These are phyloP conservation scores for Nemania sp. DNA, from an alignment of 2,329 filamentous ascomycete species.

Conservation along the genomic window DNA sequence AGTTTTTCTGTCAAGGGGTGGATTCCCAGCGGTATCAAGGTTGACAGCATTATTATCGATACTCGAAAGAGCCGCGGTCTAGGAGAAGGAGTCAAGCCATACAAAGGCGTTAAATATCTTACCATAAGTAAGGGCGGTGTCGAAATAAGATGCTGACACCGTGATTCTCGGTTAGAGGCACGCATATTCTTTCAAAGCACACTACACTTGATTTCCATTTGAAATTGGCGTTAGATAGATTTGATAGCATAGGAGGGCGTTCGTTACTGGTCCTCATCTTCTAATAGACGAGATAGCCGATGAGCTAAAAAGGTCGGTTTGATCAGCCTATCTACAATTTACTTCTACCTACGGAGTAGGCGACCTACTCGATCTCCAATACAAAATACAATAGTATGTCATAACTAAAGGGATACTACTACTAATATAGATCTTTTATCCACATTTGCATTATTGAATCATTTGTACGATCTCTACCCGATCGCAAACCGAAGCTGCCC, in stretches of 20 bases:
- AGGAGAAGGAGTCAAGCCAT: slow-evolving; percentile 86
- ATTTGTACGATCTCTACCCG: no score
- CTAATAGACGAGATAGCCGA: not conserved
- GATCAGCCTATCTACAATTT: not conserved
- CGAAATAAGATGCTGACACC: slow-evolving; percentile 61
- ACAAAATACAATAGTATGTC: not conserved
- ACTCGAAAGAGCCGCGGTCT: slow-evolving; percentile 82
- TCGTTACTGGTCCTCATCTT: not conserved
- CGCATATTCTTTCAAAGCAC: slow-evolving; percentile 1
- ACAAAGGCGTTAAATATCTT: slow-evolving; percentile 97
- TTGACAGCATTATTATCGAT: slow-evolving; percentile 70
- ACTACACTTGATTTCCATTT: slow-evolving; percentile 23
- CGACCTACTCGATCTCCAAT: not conserved
- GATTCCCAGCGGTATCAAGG: slow-evolving; percentile 68
- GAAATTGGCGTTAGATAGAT: slow-evolving; percentile 11
- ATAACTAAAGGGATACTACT: no score
- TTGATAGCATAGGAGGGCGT: not conserved
- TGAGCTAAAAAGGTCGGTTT: not conserved
- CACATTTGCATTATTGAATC: no score
- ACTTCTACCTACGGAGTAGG: not conserved
- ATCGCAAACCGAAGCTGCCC: no score
- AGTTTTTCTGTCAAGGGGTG: slow-evolving; percentile 73
- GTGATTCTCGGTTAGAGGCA: not conserved
- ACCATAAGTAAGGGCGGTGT: slow-evolving; percentile 71
- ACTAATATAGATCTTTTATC: no score